Evolutionary conservation across 2,329 filamentous ascomycete genomes (phyloP), one percentile per base, ranked within the genome.

Genomic region (Fusarium proliferatum): DNA sequence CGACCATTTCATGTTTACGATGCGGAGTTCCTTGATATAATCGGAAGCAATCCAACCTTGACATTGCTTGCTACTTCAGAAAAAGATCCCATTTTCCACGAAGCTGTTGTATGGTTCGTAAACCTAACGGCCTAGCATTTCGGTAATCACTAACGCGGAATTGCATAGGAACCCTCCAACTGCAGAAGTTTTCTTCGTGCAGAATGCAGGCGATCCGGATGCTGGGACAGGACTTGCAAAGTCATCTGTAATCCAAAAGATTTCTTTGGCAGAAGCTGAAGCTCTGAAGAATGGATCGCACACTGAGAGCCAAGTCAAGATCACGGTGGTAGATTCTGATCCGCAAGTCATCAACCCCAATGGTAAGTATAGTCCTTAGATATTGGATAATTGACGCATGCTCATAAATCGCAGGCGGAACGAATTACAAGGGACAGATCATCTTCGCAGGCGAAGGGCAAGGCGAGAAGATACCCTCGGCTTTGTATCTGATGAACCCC

Each of bases 111-210:
- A 1, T 90, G 86, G 86, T 77, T 43, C 17, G 74, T 68, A 5
- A 1, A 23, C 3, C 1, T 12, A 2, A 9, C 5, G 3, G 4
- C 19, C 0, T 28, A 23, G 1, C 6, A 19, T 11, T 17, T 15
- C 13, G 1, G 5, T 11, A 30, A 30, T 30, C 30, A 30, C 49
- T 56, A 5, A 67, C 5, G n/a, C 4, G 1, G 2, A 9, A 11
- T 7, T 2, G 36, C 4, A 0, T 11, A 79, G 78, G 75, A 85
- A 83, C 30, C 80, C 76, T 23, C 82, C 82, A 1, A 88, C 85
- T 0, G 84, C 88, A 26, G 87, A 88, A 67, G 81, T 88, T 45
- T 88, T 89, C 72, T 89, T 89, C 45, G 86, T 84, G 1, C 86
- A 89, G 62, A 88, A 87, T 48, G 86, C 87, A 0, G 87, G 87